Base-by-base conservation (phyloP, 1,139 yeast genomes). In the Pichia cactophila region DNA sequence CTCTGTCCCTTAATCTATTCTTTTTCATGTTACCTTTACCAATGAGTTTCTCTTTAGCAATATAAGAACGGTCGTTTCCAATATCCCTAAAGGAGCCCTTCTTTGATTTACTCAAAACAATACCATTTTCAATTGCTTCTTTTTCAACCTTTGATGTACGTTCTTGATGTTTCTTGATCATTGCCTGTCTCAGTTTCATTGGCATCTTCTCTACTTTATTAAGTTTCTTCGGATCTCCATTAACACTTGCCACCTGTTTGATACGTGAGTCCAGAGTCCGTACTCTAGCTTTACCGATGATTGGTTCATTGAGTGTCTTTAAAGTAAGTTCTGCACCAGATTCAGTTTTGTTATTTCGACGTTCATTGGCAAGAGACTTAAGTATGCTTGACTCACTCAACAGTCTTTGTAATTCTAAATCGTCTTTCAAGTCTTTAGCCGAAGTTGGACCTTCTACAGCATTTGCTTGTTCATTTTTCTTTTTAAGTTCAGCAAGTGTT, bases 101-200 rank as follows among this genome's bases (percentile, higher is more conserved):
- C 59, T 72, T 75, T 20, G 75, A 79, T 60, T 74, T 81, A 3
- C 89, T 75, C 47, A 90, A 70, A 26, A 92, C 77, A 52, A 90
- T 86, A 9, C 97, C 97, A 2, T 95, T 95, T 40, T 90, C 90
- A 53, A 72, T 76, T 8, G 98, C 97, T 45, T 86, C 89, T 50
- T 75, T 70, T 62, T 86, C 95, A 61, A 74, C 77, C 60, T 78
- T 78, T 7, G 69, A 62, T 36, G 82, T 77, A 54, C 79, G 77
- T 26, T 69, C 65, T 41, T 74, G 67, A 48, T 83, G 75, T 47
- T 81, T 76, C 45, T 72, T 68, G 39, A 86, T 71, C 83, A 90
- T 84, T 2, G 96, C 96, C 61, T 85, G 86, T 51, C 97, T 75
- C 73, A 88, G 81, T 26, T 77, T 66, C 90, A 92, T 89, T 14